These are phyloP conservation scores for Plasmopara muralis DNA, from an alignment of 352 stramenopile species.

Conservation along the genomic window DNA sequence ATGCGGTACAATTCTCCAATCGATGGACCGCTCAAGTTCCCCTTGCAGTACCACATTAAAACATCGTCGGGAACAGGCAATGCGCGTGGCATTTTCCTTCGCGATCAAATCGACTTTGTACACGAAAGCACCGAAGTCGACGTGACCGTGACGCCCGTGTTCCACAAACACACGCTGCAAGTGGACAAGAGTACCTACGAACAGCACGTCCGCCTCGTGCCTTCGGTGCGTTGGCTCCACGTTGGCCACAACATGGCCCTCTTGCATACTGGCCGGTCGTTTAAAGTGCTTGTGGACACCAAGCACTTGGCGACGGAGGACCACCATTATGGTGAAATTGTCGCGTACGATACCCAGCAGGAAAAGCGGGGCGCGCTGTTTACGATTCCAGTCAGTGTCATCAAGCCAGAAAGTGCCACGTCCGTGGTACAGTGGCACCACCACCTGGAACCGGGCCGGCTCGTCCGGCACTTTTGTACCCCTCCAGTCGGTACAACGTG, in stretches of 20 bases:
- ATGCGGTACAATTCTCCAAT: slow-evolving; percentile 40
- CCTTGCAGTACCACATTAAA: slow-evolving; percentile 45
- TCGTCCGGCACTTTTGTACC: slow-evolving; percentile 78
- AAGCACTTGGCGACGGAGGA: slow-evolving; percentile 69
- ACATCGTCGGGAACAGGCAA: slow-evolving; percentile 39
- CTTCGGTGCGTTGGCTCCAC: slow-evolving; percentile 84
- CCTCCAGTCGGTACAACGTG: slow-evolving; percentile 77
- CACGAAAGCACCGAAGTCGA: slow-evolving; percentile 72
- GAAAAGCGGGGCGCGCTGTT: slow-evolving; percentile 74
- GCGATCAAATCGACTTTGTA: slow-evolving; percentile 67
- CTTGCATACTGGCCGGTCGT: slow-evolving; percentile 76
- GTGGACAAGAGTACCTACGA: slow-evolving; percentile 86
- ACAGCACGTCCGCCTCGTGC: slow-evolving; percentile 74
- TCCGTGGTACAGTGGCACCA: slow-evolving; percentile 41
- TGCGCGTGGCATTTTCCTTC: slow-evolving; percentile 75
- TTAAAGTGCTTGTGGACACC: slow-evolving; percentile 89
- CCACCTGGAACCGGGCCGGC: slow-evolving; percentile 48
- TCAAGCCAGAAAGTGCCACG: slow-evolving; percentile 62
- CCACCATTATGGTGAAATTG: slow-evolving; percentile 77
- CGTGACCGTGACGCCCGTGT: slow-evolving; percentile 83
- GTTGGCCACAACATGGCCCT: slow-evolving; percentile 80
- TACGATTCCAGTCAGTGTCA: slow-evolving; percentile 86
- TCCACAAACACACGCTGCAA: slow-evolving; percentile 79
- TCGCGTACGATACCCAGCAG: slow-evolving; percentile 69
- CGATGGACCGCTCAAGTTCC: slow-evolving; percentile 59